phyloP scores from a whole-genome alignment of 2,329 filamentous ascomycete species.

The Neospermospora avenae region DNA sequence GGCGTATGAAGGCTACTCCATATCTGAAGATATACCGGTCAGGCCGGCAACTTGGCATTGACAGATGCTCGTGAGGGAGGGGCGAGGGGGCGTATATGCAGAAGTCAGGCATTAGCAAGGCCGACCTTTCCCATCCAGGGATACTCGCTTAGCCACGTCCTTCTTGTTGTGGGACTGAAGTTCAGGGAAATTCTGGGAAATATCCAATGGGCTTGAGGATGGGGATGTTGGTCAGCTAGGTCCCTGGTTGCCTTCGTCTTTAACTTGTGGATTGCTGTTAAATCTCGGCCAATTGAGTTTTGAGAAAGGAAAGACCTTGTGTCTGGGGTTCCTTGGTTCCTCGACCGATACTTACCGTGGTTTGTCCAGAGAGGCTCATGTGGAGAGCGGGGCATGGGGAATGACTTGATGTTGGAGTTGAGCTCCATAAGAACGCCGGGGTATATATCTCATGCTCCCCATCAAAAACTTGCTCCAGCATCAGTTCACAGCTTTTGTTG shows the following conservation, averaged over 20 bases:
- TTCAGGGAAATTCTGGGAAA: too few relatives aligned
- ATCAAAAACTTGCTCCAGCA: neutral
- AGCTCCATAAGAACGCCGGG: neutral
- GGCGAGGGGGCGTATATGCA: neutral
- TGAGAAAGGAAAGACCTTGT: too few relatives aligned
- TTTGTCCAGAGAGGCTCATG: neutral
- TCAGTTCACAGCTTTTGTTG: neutral
- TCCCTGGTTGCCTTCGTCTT: too few relatives aligned
- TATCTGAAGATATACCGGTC: neutral
- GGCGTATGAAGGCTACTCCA: slow-evolving; percentile 4
- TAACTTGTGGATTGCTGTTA: neutral
- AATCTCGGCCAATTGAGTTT: neutral
- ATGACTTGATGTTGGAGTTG: neutral
- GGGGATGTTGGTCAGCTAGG: too few relatives aligned
- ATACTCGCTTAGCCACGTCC: neutral
- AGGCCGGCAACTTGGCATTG: slow-evolving; percentile 6
- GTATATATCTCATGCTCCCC: slow-evolving; percentile 2
- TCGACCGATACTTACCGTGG: neutral
- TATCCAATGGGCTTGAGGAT: too few relatives aligned
- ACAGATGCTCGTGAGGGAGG: neutral
- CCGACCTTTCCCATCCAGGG: neutral
- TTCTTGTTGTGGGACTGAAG: too few relatives aligned
- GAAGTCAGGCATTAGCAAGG: neutral
- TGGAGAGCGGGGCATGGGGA: slow-evolving; percentile 5
- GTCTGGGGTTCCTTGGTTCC: neutral